A percentile compares a stretch with the other conserved stretches of the same genome.
phyloP scores from a whole-genome alignment of 768 basidiomycete species.

The Boletus sp. region DNA sequence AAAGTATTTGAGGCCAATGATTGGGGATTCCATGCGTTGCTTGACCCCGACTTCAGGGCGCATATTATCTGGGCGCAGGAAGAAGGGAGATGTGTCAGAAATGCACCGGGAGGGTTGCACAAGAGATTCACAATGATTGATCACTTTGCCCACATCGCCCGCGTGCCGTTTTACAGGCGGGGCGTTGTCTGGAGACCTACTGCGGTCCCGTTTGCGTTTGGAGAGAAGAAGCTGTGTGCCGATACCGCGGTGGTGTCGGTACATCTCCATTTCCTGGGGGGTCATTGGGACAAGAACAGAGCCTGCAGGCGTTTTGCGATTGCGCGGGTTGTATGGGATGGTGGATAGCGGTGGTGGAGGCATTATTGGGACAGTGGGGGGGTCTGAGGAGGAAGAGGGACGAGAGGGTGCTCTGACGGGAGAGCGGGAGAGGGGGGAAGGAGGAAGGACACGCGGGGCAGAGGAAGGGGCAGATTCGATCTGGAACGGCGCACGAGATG shows the following conservation, averaged over 20 bases:
- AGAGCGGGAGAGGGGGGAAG: slow-evolving; percentile 29
- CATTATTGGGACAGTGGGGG: slow-evolving; percentile 26
- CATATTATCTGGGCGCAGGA: slow-evolving; percentile 66
- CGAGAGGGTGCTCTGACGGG: slow-evolving; percentile 28
- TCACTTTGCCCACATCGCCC: slow-evolving; percentile 71
- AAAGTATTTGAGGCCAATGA: slow-evolving; percentile 95
- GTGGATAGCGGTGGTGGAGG: slow-evolving; percentile 30
- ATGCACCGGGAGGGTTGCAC: neutral
- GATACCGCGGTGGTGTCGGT: slow-evolving; percentile 52
- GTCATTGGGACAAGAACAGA: slow-evolving; percentile 66
- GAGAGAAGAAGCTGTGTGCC: slow-evolving; percentile 49
- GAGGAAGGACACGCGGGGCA: slow-evolving; percentile 24
- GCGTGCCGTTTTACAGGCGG: slow-evolving; percentile 50
- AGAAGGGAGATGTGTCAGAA: slow-evolving; percentile 4
- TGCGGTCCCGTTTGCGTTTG: slow-evolving; percentile 51
- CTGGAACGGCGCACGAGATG: slow-evolving; percentile 23
- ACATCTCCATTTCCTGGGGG: slow-evolving; percentile 56
- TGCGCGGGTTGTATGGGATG: slow-evolving; percentile 63
- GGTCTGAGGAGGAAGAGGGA: slow-evolving; percentile 36
- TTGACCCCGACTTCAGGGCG: slow-evolving; percentile 88
- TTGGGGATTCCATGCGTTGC: slow-evolving; percentile 84
- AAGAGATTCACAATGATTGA: slow-evolving; percentile 68
- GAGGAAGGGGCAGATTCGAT: slow-evolving; percentile 23
- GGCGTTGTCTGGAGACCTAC: slow-evolving; percentile 36
- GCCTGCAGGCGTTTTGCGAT: slow-evolving; percentile 56